phyloP scores from a whole-genome alignment of 352 stramenopile genomes.

The Phytophthora cactorum region DNA sequence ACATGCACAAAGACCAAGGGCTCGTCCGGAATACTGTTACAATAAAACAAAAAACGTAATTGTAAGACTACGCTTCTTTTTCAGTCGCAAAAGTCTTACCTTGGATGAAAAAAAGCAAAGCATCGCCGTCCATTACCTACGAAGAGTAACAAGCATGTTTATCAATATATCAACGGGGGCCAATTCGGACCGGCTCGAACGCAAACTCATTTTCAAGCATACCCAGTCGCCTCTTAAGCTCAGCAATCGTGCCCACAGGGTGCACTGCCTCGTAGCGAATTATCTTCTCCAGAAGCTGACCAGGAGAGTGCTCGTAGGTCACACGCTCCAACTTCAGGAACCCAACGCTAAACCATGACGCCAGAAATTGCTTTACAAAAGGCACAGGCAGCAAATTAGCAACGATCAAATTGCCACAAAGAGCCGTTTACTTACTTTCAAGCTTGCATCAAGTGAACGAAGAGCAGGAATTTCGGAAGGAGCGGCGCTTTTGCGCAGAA shows the following conservation, averaged over 20 bases:
- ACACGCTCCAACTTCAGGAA: constrained; percentile 92
- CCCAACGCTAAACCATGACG: constrained; percentile 93
- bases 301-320: constrained; percentile 93
- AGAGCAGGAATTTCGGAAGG: constrained; percentile 56
- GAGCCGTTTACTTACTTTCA: constrained; percentile 53
- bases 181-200: no score
- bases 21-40: constrained; percentile 79
- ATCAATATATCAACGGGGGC: no score
- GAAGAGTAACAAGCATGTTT: neutral
- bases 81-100: constrained; percentile 32
- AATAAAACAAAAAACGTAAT: neutral
- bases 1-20: constrained; percentile 97
- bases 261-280: constrained; percentile 96
- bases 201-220: constrained; percentile 10
- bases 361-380: constrained; percentile 79
- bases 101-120: constrained; percentile 96
- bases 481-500: constrained; percentile 62
- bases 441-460: constrained; percentile 70
- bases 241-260: constrained; percentile 92
- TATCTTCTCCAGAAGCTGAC: constrained; percentile 95
- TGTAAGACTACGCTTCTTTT: neutral
- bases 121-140: constrained; percentile 80
- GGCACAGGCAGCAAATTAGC: neutral
- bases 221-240: constrained; percentile 92
- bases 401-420: neutral